Evolutionary conservation across 2,329 filamentous ascomycete species (phyloP).

Genomic region (Aspergillus bombycis): DNA sequence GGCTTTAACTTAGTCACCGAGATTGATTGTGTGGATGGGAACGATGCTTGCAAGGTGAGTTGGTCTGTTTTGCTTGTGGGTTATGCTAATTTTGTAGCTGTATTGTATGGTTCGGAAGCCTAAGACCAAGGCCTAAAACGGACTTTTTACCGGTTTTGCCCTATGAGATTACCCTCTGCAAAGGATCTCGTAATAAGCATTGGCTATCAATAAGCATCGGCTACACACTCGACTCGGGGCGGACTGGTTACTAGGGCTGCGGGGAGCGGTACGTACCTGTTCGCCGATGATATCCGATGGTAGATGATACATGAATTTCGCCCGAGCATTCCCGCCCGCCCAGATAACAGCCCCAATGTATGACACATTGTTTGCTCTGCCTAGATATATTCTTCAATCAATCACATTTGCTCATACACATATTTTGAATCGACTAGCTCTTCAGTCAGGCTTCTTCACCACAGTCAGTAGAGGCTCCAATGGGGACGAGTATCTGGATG

Average conservation of each 20-base stretch:
- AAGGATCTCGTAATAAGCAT: neutral
- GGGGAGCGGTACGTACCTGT: neutral
- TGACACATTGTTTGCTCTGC: neutral
- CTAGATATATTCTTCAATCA: neutral
- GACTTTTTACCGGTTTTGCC: neutral
- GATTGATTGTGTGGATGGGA: conserved; percentile 68
- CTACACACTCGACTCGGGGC: too few species aligned
- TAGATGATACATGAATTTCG: neutral
- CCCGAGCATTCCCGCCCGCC: neutral
- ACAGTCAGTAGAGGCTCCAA: neutral
- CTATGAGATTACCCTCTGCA: neutral
- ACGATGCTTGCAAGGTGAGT: conserved; percentile 56
- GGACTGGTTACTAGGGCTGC: neutral
- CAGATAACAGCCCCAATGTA: neutral
- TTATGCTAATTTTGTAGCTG: conserved; percentile 18
- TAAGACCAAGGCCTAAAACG: conserved; percentile 14
- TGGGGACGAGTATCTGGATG: neutral
- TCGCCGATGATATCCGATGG: neutral
- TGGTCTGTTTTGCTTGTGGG: neutral
- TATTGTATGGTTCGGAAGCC: conserved; percentile 29
- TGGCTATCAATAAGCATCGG: too few species aligned
- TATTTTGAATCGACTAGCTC: neutral
- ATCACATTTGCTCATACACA: neutral
- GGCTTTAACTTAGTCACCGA: conserved; percentile 68
- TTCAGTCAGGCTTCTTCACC: neutral